phyloP scores from a whole-genome alignment of 2,329 filamentous ascomycete genomes.

The Scolecobasidium constrictum region DNA sequence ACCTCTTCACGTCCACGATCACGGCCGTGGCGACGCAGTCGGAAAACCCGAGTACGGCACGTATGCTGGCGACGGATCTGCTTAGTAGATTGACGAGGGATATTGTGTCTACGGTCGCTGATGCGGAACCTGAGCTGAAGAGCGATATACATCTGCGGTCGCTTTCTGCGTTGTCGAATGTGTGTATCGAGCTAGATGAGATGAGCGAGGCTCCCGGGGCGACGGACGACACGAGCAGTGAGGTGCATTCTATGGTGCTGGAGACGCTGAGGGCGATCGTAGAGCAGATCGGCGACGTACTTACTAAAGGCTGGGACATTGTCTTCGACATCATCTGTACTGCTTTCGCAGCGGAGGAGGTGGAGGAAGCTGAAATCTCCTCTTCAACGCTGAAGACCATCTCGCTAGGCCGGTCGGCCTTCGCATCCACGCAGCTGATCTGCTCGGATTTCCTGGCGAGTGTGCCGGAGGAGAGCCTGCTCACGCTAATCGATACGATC shows the following conservation, averaged over 20 bases:
- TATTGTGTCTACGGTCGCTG: constrained; percentile 41
- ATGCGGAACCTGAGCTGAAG: constrained; percentile 29
- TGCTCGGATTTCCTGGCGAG: constrained; percentile 86
- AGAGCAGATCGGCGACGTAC: constrained; percentile 76
- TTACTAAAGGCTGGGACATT: constrained; percentile 74
- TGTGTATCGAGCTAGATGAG: constrained; percentile 27
- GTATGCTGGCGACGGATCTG: constrained; percentile 38
- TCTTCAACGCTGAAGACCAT: constrained; percentile 41
- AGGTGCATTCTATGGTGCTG: constrained; percentile 70
- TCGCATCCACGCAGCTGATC: constrained; percentile 80
- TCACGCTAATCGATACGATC: constrained; percentile 77
- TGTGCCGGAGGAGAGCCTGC: constrained; percentile 55
- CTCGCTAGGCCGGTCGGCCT: constrained; percentile 73
- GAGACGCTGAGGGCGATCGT: constrained; percentile 74
- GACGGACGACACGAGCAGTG: constrained; percentile 55
- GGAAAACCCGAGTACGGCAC: constrained; percentile 29
- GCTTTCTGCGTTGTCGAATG: constrained; percentile 51
- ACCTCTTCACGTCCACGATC: constrained; percentile 47
- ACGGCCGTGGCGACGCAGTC: constrained; percentile 34
- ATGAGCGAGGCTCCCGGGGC: constrained; percentile 29
- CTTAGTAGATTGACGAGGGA: constrained; percentile 36
- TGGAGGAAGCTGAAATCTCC: neutral
- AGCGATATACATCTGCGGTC: constrained; percentile 59
- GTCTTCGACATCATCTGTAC: constrained; percentile 78
- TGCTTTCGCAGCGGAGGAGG: constrained; percentile 44